A percentile compares a stretch with the other conserved stretches of the same genome.
Evolutionary conservation across 2,329 filamentous ascomycete species (phyloP).

Genomic region (Hypoxylon sp.): DNA sequence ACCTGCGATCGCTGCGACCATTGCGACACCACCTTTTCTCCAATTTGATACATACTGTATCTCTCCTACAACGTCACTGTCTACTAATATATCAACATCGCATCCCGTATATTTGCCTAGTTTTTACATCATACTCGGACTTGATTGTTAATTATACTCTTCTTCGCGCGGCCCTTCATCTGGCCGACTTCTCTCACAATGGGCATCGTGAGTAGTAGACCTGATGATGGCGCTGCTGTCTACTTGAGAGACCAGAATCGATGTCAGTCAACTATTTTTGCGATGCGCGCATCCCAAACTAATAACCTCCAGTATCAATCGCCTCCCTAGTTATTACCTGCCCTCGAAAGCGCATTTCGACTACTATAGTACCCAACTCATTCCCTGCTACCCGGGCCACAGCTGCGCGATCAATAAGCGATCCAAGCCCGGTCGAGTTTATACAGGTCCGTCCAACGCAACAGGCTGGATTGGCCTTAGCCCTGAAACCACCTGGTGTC

Average conservation of each 20-base stretch:
- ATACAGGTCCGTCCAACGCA: conserved; percentile 73
- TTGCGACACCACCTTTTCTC: conserved; percentile 40
- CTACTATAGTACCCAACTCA: conserved; percentile 83
- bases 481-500: conserved; percentile 26
- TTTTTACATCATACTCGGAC: conserved; percentile 14
- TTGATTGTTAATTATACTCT: conserved; percentile 21
- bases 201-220: conserved; percentile 91
- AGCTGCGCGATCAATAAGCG: conserved; percentile 75
- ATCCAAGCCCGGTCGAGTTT: conserved; percentile 84
- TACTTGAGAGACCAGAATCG: conserved; percentile 91
- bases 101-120: conserved; percentile 21
- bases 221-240: conserved; percentile 81
- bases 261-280: conserved; percentile 66
- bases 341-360: conserved; percentile 76
- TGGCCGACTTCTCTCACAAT: conserved; percentile 64
- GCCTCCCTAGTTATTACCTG: conserved; percentile 84
- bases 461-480: conserved; percentile 20
- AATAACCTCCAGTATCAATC: conserved; percentile 75
- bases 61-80: conserved; percentile 39
- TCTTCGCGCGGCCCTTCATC: conserved; percentile 39
- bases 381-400: conserved; percentile 84
- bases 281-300: conserved; percentile 37
- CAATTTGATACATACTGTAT: conserved; percentile 40
- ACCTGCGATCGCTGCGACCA: conserved; percentile 37
- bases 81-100: conserved; percentile 26